phyloP scores from a whole-genome alignment of 73 alveolate species.

The Stentor roeselii region DNA sequence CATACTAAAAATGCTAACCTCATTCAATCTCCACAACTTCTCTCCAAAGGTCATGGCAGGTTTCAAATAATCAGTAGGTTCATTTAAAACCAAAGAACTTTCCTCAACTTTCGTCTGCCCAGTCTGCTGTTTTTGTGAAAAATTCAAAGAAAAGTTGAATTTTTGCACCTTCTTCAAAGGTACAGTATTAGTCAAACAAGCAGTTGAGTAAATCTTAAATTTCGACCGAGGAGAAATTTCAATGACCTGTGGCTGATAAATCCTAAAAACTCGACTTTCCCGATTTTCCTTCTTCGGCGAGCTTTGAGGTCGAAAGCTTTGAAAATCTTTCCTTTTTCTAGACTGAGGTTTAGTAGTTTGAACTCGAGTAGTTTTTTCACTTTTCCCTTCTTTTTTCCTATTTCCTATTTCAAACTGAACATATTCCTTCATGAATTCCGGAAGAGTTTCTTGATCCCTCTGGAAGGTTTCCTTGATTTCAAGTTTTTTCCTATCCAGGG shows the following conservation, averaged over 20 bases:
- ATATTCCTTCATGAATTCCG: too few relatives aligned
- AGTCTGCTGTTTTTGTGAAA: too few relatives aligned
- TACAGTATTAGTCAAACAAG: neutral
- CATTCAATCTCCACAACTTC: neutral
- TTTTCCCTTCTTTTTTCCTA: too few relatives aligned
- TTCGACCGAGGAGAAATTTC: neutral
- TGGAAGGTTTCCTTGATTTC: too few relatives aligned
- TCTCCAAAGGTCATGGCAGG: slow-evolving; percentile 11
- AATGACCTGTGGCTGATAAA: neutral
- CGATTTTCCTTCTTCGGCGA: neutral
- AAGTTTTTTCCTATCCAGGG: too few relatives aligned
- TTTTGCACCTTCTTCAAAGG: neutral
- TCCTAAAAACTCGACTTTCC: neutral
- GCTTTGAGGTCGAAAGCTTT: slow-evolving; percentile 24
- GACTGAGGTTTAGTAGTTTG: too few relatives aligned
- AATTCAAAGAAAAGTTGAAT: neutral
- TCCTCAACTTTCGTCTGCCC: neutral
- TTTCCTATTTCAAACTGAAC: too few relatives aligned
- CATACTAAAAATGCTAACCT: neutral
- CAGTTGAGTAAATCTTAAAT: neutral
- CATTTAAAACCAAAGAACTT: neutral
- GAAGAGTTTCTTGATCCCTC: too few relatives aligned
- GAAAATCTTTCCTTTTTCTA: slow-evolving; percentile 75
- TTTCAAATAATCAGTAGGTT: neutral
- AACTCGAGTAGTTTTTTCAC: too few relatives aligned